phyloP scores from a whole-genome alignment of 2,329 filamentous ascomycete species.

The Biscogniauxia marginata region DNA sequence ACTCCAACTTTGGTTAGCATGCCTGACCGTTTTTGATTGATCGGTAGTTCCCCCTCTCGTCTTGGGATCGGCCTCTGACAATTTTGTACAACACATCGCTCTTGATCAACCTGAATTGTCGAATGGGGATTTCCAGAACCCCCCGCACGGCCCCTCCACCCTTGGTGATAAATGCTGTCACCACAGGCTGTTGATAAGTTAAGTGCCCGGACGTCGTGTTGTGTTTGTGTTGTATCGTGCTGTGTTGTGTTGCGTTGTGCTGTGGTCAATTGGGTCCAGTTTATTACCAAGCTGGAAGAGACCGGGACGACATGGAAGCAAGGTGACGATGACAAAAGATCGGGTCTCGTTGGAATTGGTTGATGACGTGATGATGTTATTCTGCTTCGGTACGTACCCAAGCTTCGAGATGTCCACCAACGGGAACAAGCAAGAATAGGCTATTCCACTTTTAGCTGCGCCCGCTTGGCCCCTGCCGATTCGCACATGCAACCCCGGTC shows the following conservation, averaged over 20 bases:
- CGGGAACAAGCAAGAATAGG: neutral
- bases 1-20: neutral
- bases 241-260: neutral
- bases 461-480: neutral
- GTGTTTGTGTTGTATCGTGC: neutral
- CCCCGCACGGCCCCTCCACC: slow-evolving; percentile 20
- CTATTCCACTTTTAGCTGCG: neutral
- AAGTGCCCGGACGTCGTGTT: neutral
- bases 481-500: neutral
- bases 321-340: neutral
- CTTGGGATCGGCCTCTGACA: slow-evolving; percentile 20
- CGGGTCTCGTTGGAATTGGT: neutral
- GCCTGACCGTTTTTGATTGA: neutral
- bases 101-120: neutral
- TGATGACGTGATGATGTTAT: neutral
- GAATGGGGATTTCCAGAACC: slow-evolving; percentile 21
- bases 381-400: neutral
- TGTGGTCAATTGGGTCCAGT: neutral
- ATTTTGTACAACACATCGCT: slow-evolving; percentile 27
- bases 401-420: neutral
- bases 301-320: neutral
- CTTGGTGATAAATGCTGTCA: slow-evolving; percentile 5
- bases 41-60: slow-evolving; percentile 12
- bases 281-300: neutral
- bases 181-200: neutral